Base-by-base conservation (phyloP, 176 grass and related monocot genomes). In the Oryza punctata region DNA sequence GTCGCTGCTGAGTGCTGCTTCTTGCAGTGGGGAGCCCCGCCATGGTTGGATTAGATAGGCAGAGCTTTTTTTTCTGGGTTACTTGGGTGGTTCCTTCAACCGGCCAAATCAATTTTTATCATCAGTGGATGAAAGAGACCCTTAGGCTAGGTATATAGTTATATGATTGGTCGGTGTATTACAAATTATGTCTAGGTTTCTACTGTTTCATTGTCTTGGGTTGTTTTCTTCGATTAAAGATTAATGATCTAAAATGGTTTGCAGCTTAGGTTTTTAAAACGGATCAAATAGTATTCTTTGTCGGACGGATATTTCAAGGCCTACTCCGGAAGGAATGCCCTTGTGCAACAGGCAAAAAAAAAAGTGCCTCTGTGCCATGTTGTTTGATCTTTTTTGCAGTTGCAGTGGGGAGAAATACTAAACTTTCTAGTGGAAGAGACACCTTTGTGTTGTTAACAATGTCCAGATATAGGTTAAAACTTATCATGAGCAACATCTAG, bases 201-300 rank as follows among this genome's bases (percentile, higher is more conserved):
- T 85, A 65, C 7, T 2, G 7, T 41, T 72, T 14, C 32, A 72
- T 50, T 45, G 52, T 71, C 65, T 82, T 16, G 19, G 72, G 66
- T 72, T 77, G n/a, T 88, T 75, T 45, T 68, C 45, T 82, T 68
- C 45, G 7, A 78, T 82, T 43, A 24, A 69, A 67, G 59, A 86
- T 90, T 82, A 82, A 90, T 90, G 46, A 66, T 90, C 84, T 89
- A 83, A 86, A 85, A 90, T 81, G 83, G 88, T 90, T 79, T 90
- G 88, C 88, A 90, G 88, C 73, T 86, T 90, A 90, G 79, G 88
- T 90, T 86, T 84, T 76, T 43, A 77, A 75, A 90, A 86, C 6
- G 73, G 82, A 86, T 67, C 73, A 21, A 86, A 73, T 78, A 90
- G 69, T 86, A 90, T 82, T 84, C 82, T 86, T 86, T 90, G 67